phyloP scores from a whole-genome alignment of 768 basidiomycete genomes.

The Boletus rubroflammeus region DNA sequence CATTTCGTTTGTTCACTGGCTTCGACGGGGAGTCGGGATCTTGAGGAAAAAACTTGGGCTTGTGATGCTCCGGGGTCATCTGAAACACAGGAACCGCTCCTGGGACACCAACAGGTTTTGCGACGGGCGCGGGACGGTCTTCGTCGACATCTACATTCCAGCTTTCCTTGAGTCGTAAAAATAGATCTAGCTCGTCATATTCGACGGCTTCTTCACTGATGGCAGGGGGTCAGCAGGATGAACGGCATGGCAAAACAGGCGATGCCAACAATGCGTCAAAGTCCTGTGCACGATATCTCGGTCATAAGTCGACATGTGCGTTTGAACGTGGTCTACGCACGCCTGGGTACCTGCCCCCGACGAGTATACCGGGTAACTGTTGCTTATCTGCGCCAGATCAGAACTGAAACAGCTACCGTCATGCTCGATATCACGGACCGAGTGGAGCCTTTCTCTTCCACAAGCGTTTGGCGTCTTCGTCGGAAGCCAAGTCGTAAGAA shows the following conservation, averaged over 20 bases:
- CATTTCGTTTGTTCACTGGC: constrained; percentile 55
- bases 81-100: constrained; percentile 71
- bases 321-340: constrained; percentile 42
- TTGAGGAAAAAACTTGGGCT: constrained; percentile 49
- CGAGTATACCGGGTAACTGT: constrained; percentile 78
- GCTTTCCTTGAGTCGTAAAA: constrained; percentile 68
- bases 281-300: constrained; percentile 39
- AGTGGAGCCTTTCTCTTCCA: constrained; percentile 80
- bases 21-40: constrained; percentile 44
- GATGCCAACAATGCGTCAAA: constrained; percentile 68
- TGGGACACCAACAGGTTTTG: constrained; percentile 73
- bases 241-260: neutral
- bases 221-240: constrained; percentile 6
- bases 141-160: constrained; percentile 61
- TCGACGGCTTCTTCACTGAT: constrained; percentile 83
- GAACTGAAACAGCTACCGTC: neutral
- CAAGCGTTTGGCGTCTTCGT: constrained; percentile 71
- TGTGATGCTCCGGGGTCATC: constrained; percentile 77
- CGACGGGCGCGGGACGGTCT: constrained; percentile 50
- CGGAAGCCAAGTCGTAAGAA: constrained; percentile 82
- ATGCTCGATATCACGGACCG: constrained; percentile 36
- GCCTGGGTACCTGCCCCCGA: constrained; percentile 73
- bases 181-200: constrained; percentile 63
- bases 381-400: constrained; percentile 58
- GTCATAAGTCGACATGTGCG: constrained; percentile 1